These are phyloP conservation scores for Pseudozyma thailandica DNA, from an alignment of 1,284 basidiomycete genomes.

Conservation along the genomic window DNA sequence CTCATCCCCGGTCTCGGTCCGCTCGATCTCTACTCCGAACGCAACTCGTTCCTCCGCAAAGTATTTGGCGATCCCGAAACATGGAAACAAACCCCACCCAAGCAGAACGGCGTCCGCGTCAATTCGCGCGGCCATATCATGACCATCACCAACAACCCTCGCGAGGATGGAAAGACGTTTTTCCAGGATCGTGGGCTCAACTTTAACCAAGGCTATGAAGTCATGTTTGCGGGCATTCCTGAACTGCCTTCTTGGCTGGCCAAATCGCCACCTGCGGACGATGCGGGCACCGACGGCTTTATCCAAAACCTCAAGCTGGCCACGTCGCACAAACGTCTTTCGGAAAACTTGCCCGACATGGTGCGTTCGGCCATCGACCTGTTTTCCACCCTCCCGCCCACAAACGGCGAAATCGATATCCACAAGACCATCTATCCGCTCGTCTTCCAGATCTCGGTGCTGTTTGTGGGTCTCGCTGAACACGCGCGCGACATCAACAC, in stretches of 20 bases:
- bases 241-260: conserved; percentile 26
- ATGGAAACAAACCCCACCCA: conserved; percentile 26
- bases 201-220: conserved; percentile 43
- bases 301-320: conserved; percentile 36
- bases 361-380: conserved; percentile 19
- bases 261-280: conserved; percentile 27
- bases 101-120: conserved; percentile 24
- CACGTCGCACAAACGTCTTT: conserved; percentile 14
- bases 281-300: conserved; percentile 30
- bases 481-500: conserved; percentile 33
- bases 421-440: conserved; percentile 50
- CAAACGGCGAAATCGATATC: conserved; percentile 27
- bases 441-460: conserved; percentile 47
- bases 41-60: conserved; percentile 41
- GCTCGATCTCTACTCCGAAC: conserved; percentile 32
- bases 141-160: conserved; percentile 37
- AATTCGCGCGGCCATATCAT: conserved; percentile 40
- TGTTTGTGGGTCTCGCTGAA: conserved; percentile 39
- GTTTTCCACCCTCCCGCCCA: conserved; percentile 15
- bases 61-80: conserved; percentile 46
- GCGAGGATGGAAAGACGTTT: conserved; percentile 42
- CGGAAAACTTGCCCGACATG: conserved; percentile 33
- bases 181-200: conserved; percentile 48
- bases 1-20: conserved; percentile 38
- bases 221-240: conserved; percentile 51